Percentiles rank a stretch among this genome's conserved stretches.
These are phyloP conservation scores for Trametes gibbosa DNA, from an alignment of 768 basidiomycete genomes.

Conservation along the genomic window DNA sequence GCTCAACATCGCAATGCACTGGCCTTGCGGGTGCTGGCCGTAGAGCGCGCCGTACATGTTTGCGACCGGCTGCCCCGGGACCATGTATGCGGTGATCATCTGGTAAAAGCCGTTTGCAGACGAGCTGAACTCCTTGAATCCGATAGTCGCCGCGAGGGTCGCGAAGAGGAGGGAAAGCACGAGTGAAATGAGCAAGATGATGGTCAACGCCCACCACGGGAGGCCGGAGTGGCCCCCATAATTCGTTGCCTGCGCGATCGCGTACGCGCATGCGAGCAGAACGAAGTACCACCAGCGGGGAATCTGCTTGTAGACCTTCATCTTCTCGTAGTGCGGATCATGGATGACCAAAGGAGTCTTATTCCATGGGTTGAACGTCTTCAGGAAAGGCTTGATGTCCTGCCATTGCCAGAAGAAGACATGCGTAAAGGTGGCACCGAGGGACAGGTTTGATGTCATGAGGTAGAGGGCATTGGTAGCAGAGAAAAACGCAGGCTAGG, in stretches of 20 bases:
- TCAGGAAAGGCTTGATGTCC: conserved; percentile 35
- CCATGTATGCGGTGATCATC: conserved; percentile 30
- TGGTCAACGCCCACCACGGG: conserved; percentile 52
- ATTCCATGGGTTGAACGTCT: conserved; percentile 35
- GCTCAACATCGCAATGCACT: conserved; percentile 50
- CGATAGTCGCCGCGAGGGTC: conserved; percentile 41
- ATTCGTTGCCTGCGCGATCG: conserved; percentile 46
- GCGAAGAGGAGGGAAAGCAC: conserved; percentile 55
- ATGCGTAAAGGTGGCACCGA: conserved; percentile 34
- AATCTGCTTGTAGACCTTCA: conserved; percentile 46
- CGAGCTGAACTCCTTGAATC: conserved; percentile 27
- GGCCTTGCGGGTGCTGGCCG: conserved; percentile 34
- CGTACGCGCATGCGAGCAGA: conserved; percentile 42
- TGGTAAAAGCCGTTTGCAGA: conserved; percentile 32
- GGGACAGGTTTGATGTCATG: conserved; percentile 34
- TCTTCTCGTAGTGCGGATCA: conserved; percentile 53
- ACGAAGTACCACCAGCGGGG: conserved; percentile 53
- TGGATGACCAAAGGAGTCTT: conserved; percentile 27
- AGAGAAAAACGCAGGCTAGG: conserved; percentile 39
- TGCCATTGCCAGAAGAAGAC: conserved; percentile 37
- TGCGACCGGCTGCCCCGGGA: conserved; percentile 30
- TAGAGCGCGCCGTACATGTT: conserved; percentile 45
- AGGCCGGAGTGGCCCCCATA: conserved; percentile 54
- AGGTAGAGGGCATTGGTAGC: conserved; percentile 35
- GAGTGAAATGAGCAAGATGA: conserved; percentile 50